Conservation (phyloP, 2,329 filamentous ascomycete species). For the Xylaria sp. region DNA sequence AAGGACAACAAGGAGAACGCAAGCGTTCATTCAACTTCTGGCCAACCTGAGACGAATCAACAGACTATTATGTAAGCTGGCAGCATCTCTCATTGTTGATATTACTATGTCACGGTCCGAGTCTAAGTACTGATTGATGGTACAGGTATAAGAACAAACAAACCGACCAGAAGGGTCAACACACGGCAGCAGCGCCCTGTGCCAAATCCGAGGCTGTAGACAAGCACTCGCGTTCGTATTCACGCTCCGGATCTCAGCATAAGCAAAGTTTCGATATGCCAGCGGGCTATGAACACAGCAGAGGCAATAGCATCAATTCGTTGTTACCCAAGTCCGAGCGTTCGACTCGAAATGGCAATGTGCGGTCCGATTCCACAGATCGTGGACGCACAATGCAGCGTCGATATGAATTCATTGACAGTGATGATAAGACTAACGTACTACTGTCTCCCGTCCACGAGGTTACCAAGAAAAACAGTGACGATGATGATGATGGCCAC, state of each 20-base stretch:
- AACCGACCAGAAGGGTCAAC: slow-evolving; percentile 8
- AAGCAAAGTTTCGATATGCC: slow-evolving; percentile 1
- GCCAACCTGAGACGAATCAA: background rate
- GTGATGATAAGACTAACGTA: slow-evolving; percentile 25
- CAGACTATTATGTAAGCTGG: slow-evolving; percentile 28
- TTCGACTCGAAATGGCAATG: background rate
- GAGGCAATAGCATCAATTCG: background rate
- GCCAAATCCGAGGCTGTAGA: slow-evolving; percentile 4
- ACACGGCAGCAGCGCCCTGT: background rate
- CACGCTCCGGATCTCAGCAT: slow-evolving; percentile 14
- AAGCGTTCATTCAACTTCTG: background rate
- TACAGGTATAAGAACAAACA: slow-evolving; percentile 23
- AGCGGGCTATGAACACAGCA: background rate
- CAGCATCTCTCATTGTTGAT: background rate
- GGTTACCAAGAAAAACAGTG: slow-evolving; percentile 5
- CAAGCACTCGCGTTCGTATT: slow-evolving; percentile 17
- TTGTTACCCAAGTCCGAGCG: background rate
- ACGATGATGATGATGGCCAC: background rate
- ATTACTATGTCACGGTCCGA: background rate
- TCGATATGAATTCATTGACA: slow-evolving; percentile 37
- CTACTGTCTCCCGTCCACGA: slow-evolving; percentile 33
- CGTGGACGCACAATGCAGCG: slow-evolving; percentile 34
- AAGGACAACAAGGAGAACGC: slow-evolving; percentile 9
- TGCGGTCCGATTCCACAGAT: slow-evolving; percentile 9
- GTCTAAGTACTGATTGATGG: slow-evolving; percentile 3